Percentiles rank a stretch among this genome's conserved stretches.
phyloP scores from a whole-genome alignment of 768 basidiomycete species.

The Termitomyces sp. region DNA sequence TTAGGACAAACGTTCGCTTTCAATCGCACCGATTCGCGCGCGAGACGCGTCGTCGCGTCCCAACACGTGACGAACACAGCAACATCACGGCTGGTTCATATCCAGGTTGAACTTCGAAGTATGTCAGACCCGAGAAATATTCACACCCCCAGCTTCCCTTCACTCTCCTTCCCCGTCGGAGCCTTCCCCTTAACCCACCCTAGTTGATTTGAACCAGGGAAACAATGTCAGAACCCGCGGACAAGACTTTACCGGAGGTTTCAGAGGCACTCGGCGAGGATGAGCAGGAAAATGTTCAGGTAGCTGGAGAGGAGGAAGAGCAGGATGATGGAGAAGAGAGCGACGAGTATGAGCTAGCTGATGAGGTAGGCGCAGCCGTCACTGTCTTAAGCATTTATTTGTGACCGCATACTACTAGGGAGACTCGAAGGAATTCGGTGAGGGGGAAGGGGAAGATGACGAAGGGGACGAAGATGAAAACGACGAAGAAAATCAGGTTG shows the following conservation, averaged over 20 bases:
- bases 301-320: constrained; percentile 8
- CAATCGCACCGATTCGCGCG: background rate
- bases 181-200: background rate
- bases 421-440: constrained; percentile 10
- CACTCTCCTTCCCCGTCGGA: constrained; percentile 6
- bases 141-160: constrained; percentile 20
- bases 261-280: constrained; percentile 13
- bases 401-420: constrained; percentile 9
- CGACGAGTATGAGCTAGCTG: constrained; percentile 22
- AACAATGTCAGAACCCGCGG: constrained; percentile 19
- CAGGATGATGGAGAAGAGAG: constrained; percentile 23
- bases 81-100: constrained; percentile 19
- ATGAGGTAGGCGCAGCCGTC: constrained; percentile 13
- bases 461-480: constrained; percentile 14
- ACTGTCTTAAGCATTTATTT: background rate
- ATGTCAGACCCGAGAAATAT: constrained; percentile 18
- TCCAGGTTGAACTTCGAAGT: constrained; percentile 13
- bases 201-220: background rate
- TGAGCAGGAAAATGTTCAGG: constrained; percentile 7
- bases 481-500: constrained; percentile 12
- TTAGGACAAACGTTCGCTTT: constrained; percentile 8
- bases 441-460: constrained; percentile 20
- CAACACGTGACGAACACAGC: constrained; percentile 17
- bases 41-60: constrained; percentile 14
- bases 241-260: constrained; percentile 14